Percentiles rank a stretch among this genome's conserved stretches.
These are phyloP conservation scores for Russula earlei DNA, from an alignment of 768 basidiomycete species.

Conservation along the genomic window DNA sequence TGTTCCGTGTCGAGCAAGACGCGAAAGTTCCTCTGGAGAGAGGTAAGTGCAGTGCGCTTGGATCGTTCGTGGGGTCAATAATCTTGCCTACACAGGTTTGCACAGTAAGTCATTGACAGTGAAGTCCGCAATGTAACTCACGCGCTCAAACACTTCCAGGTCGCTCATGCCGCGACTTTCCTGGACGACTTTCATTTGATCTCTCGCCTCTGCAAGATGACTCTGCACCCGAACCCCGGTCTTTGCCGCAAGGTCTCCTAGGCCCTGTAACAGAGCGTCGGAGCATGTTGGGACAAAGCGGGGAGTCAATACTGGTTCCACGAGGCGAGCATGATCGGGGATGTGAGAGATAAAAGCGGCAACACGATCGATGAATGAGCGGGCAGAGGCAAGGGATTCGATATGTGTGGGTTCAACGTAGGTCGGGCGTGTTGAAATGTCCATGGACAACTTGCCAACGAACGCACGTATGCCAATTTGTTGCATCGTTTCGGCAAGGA, in stretches of 20 bases:
- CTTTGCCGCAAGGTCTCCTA: slow-evolving; percentile 45
- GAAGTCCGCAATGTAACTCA: slow-evolving; percentile 23
- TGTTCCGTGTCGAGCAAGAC: slow-evolving; percentile 42
- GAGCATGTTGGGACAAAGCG: slow-evolving; percentile 88
- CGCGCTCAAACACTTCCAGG: slow-evolving; percentile 66
- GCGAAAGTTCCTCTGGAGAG: slow-evolving; percentile 37
- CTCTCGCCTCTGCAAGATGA: slow-evolving; percentile 74
- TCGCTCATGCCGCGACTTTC: slow-evolving; percentile 53
- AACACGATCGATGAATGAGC: slow-evolving; percentile 49
- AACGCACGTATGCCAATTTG: slow-evolving; percentile 64
- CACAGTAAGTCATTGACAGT: not conserved
- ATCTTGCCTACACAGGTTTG: slow-evolving; percentile 30
- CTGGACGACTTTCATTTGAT: slow-evolving; percentile 66
- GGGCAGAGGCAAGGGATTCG: slow-evolving; percentile 41
- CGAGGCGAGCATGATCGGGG: slow-evolving; percentile 39
- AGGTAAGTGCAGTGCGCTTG: slow-evolving; percentile 91
- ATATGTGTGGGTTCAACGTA: slow-evolving; percentile 57
- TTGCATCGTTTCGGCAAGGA: slow-evolving; percentile 71
- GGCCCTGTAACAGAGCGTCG: slow-evolving; percentile 50
- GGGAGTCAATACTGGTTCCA: slow-evolving; percentile 80
- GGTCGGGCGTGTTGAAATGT: slow-evolving; percentile 58
- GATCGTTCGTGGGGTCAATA: slow-evolving; percentile 56
- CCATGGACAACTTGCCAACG: slow-evolving; percentile 90
- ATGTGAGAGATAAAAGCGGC: slow-evolving; percentile 31
- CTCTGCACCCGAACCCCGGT: slow-evolving; percentile 57